Evolutionary conservation across 805 yeast genomes (phyloP).

Genomic region (Yarrowia phangngaensis): DNA sequence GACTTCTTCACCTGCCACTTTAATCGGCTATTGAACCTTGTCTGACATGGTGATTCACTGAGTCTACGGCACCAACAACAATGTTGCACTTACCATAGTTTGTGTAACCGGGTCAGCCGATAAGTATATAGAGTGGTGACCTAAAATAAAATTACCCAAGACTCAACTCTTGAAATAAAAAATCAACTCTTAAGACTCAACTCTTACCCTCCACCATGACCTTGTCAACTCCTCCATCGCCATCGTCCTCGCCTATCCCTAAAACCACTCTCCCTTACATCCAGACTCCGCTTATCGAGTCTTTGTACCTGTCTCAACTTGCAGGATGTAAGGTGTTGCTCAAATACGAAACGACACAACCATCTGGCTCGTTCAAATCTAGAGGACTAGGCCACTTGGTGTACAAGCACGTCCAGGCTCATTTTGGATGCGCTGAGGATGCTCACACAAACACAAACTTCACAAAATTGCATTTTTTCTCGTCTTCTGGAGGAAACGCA

Average conservation of each 20-base stretch:
- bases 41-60: too few species aligned
- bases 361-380: conserved; percentile 88
- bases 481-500: conserved; percentile 95
- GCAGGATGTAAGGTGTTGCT: conserved; percentile 66
- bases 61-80: too few species aligned
- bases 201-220: conserved; percentile 1
- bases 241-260: conserved; percentile 16
- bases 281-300: conserved; percentile 74
- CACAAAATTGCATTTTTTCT: conserved; percentile 49
- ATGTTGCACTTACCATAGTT: too few species aligned
- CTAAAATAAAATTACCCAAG: neutral
- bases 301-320: conserved; percentile 67
- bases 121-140: neutral
- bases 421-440: conserved; percentile 31
- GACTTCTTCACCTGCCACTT: too few species aligned
- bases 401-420: conserved; percentile 52
- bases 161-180: too few species aligned
- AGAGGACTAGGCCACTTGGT: conserved; percentile 94
- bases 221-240: conserved; percentile 17
- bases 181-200: too few species aligned
- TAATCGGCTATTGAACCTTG: too few species aligned
- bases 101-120: neutral
- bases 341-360: conserved; percentile 81
- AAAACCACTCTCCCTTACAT: conserved; percentile 32
- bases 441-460: conserved; percentile 6